Evolutionary conservation across 2,329 filamentous ascomycete species (phyloP), one percentile per base, ranked within the genome.

Genomic region (Paracamarosporium sp.): DNA sequence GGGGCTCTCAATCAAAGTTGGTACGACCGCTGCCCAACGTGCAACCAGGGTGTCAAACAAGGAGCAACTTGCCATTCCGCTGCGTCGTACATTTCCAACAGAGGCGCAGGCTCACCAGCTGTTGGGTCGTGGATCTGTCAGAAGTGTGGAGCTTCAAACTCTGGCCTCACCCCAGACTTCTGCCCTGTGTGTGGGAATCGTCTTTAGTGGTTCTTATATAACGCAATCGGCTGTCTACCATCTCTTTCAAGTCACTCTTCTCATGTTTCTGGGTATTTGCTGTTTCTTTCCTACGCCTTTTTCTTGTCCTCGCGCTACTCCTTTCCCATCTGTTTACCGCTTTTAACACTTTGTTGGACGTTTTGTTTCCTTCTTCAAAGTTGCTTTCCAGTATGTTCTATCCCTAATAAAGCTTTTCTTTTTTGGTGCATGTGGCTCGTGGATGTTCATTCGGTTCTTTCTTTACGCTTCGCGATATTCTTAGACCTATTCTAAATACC

Each of bases 11-110:
- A 65, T 15, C 5, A 13, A 5, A 25, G 25, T 9, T 60, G 55
- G 56, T 43, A 50, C 12, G 53, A 60, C 9, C 7, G 43, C 1
- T 62, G 59, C 28, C 62, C 59, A 2, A 30, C 59, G 24, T 60
- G 54, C 46, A 30, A 46, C 8, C 17, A 25, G 3, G 58, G 55
- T 2, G 40, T 41, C n/a, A 55, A 35, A 25, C 12, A 8, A n/a
- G 17, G 30, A 17, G 6, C 30, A 25, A 11, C 50, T 13, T 27
- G 6, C 11, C n/a, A 24, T 6, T 4, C 41, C 38, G 33, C 12
- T 11, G 24, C 15, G 13, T 5, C 30, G 9, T 28, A 5, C 33
- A 33, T 9, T 24, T 5, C 31, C 1, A 12, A 20, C 12, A 36
- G 50, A 7, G 41, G 43, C 28, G 56, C 56, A 2, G 56, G 52